phyloP scores from a whole-genome alignment of 164 flowering plant genomes.

The Chloranthus sessilifolius region DNA sequence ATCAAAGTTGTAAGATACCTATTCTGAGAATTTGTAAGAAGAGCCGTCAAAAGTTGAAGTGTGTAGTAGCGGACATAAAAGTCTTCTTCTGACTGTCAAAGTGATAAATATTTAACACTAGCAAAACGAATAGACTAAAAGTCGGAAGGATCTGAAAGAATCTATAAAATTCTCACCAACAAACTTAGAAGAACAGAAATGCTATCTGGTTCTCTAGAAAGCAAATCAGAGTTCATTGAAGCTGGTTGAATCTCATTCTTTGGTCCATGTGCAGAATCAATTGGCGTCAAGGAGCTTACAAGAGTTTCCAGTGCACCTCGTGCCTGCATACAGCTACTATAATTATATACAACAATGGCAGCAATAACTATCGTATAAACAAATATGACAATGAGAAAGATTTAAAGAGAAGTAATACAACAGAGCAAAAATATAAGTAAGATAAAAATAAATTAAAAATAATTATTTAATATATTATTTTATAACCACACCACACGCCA shows the following conservation, averaged over 20 bases:
- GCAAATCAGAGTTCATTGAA: conserved; percentile 87
- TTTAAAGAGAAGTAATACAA: too few relatives aligned
- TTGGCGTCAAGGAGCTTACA: conserved; percentile 81
- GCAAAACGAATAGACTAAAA: too few relatives aligned
- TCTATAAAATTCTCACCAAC: conserved; percentile 54
- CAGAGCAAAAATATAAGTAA: too few relatives aligned
- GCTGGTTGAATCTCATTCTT: conserved; percentile 79
- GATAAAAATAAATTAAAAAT: too few relatives aligned
- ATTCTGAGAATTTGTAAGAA: conserved; percentile 71
- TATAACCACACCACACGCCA: too few relatives aligned
- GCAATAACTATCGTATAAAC: too few relatives aligned
- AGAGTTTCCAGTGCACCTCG: conserved; percentile 95
- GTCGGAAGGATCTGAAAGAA: not conserved
- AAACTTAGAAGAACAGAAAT: conserved; percentile 91
- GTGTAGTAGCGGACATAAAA: conserved; percentile 95
- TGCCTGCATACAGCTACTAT: conserved; percentile 56
- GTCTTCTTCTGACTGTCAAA: conserved; percentile 85
- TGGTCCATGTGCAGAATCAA: conserved; percentile 48
- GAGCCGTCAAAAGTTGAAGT: conserved; percentile 88
- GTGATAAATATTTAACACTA: too few relatives aligned
- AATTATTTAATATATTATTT: too few relatives aligned
- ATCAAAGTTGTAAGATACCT: conserved; percentile 70
- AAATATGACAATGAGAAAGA: too few relatives aligned
- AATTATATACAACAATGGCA: too few relatives aligned
- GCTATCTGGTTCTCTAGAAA: conserved; percentile 83